Evolutionary conservation across 768 basidiomycete species (phyloP), one percentile per base, ranked within the genome.

Genomic region (Scleroderma citrinum): DNA sequence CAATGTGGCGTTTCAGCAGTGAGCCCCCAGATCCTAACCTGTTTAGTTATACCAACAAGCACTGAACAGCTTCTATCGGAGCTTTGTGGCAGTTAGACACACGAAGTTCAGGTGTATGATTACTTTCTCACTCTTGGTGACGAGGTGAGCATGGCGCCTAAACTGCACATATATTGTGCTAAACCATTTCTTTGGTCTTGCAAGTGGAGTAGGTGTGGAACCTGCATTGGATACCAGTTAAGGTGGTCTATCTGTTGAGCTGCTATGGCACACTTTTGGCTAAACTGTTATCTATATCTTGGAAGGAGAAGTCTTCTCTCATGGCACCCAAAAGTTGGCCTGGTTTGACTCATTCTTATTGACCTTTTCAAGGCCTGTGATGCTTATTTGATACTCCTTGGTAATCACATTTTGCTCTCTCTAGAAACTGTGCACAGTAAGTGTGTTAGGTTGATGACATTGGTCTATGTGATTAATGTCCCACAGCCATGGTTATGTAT

Each of bases 61-160:
- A 6, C 29, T 5, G 40, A 38, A 21, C 39, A 6, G 21, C 19
- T 21, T 10, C 19, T 21, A 12, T n/a, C 47, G 48, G 37, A 1
- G 29, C n/a, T 23, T 24, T 32, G n/a, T 36, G 14, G 17, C 34
- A 42, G 39, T 38, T 30, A 48, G 50, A 11, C 29, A 51, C 24
- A 52, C 48, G n/a, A n/a, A n/a, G 14, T 52, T 7, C 34, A 50
- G 4, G n/a, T 42, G 16, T 52, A 39, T 14, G 51, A 52, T 23
- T 38, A 50, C 40, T 24, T 49, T 30, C 43, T 52, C 11, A 50
- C 51, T 3, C 3, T 52, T 3, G 13, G 16, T 4, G 42, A 52
- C 19, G 51, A 52, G 36, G 51, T 52, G 21, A 39, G 48, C 49
- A n/a, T 10, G 13, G n/a, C 39, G 16, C 6, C 5, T 16, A 29